Evolutionary conservation across 2,329 filamentous ascomycete species (phyloP), one percentile per base, ranked within the genome.

Genomic region (Trichoderma endophyticum): DNA sequence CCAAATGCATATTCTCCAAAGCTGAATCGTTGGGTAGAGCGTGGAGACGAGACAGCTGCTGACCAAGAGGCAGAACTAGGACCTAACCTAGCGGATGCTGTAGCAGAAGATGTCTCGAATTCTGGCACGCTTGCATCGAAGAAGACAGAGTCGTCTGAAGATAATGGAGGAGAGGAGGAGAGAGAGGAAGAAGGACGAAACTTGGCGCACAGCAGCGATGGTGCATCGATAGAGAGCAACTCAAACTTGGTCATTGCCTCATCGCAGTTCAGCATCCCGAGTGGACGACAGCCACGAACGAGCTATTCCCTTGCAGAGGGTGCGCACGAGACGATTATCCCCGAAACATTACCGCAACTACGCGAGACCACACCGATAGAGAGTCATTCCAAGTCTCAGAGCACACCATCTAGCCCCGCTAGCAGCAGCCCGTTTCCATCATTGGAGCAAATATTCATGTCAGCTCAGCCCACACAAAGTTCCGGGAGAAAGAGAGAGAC

Each of bases 231-330:
- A 11, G 39, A 68, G 39, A 74, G 72, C 9, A 57, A 75, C 43
- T 71, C 65, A 43, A 43, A 72, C 28, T 56, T 73, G 30, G 24
- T 61, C 6, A 73, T 76, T 4, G 73, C 75, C 18, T 75, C 75
- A 6, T 77, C 77, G 34, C 77, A 77, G 9, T 81, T 80, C 72
- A 88, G 83, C 75, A 77, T 82, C 74, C 81, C 61, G 72, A 88
- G 83, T 75, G 87, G 86, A 28, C 83, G 85, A 15, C 87, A 89
- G 71, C 83, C 84, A 4, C 85, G 87, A 71, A 83, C 82, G 6
- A 77, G 81, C 14, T 81, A 82, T 43, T 77, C 79, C 51, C 80
- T 80, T 51, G 73, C 74, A 21, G 77, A 81, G 4, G 78, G 80
- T 1, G 75, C 79, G 0, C 75, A 74, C 18, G 74, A 77, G 11